Conservation (phyloP, 2,329 filamentous ascomycete genomes). For the Drechslerella stenobrocha region DNA sequence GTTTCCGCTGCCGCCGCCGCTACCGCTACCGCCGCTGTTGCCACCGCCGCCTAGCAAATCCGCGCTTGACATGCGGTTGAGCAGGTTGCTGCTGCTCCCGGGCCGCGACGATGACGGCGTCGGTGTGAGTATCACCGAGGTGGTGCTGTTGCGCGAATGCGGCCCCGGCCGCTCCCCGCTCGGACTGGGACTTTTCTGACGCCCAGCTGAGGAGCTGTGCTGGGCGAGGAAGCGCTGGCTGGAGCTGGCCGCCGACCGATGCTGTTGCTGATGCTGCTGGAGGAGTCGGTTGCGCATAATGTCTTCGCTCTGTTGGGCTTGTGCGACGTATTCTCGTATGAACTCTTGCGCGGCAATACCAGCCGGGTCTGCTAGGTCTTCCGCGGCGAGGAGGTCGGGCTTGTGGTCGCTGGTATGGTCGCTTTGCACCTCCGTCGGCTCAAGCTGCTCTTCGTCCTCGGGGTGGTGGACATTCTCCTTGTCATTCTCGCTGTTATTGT, state of each 20-base stretch:
- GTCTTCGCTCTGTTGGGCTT: slow-evolving; percentile 41
- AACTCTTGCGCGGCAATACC: slow-evolving; percentile 30
- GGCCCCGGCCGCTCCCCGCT: slow-evolving; percentile 2
- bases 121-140: neutral
- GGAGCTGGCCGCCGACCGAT: neutral
- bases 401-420: neutral
- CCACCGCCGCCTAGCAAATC: neutral
- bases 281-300: slow-evolving; percentile 24
- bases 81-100: slow-evolving; percentile 16
- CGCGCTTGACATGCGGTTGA: slow-evolving; percentile 2
- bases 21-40: neutral
- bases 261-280: slow-evolving; percentile 21
- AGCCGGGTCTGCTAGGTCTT: no score
- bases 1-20: neutral
- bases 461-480: neutral
- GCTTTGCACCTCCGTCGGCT: neutral
- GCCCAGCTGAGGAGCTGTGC: slow-evolving; percentile 3
- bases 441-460: slow-evolving; percentile 4
- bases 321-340: slow-evolving; percentile 21
- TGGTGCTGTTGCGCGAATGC: slow-evolving; percentile 11
- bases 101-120: slow-evolving; percentile 4
- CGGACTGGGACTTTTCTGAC: slow-evolving; percentile 7
- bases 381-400: neutral
- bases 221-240: slow-evolving; percentile 4
- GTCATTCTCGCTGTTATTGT: neutral